These are phyloP conservation scores for Kazachstania viticola DNA, from an alignment of 805 yeast species.

Conservation along the genomic window DNA sequence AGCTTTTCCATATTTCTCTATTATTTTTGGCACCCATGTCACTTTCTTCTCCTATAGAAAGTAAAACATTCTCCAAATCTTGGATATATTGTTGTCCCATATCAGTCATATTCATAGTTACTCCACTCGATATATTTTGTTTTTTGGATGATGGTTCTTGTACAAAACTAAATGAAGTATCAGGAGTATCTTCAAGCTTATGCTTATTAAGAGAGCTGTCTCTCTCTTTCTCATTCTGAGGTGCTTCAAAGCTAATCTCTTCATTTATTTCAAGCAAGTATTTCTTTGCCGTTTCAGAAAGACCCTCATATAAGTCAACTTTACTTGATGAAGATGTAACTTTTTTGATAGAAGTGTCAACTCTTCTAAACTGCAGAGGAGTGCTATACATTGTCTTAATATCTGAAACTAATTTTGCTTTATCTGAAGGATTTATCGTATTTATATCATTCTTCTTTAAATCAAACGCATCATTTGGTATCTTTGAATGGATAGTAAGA, in stretches of 20 bases:
- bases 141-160: slow-evolving; percentile 7
- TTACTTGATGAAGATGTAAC: background rate
- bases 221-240: background rate
- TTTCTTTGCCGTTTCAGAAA: slow-evolving; percentile 17
- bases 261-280: slow-evolving; percentile 5
- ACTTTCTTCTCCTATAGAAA: slow-evolving; percentile 2
- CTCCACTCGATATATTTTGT: slow-evolving; percentile 9
- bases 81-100: slow-evolving; percentile 13
- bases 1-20: slow-evolving; percentile 7
- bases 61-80: slow-evolving; percentile 7
- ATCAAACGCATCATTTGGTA: slow-evolving; percentile 1
- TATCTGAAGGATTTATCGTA: background rate
- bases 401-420: no score
- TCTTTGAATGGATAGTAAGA: slow-evolving; percentile 1
- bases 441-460: background rate
- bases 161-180: slow-evolving; percentile 1
- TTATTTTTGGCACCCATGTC: slow-evolving; percentile 4
- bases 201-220: slow-evolving; percentile 1
- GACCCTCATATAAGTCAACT: slow-evolving; percentile 8
- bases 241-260: background rate
- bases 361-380: no score
- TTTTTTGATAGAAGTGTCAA: no score
- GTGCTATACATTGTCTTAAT: no score
- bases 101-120: slow-evolving; percentile 14
- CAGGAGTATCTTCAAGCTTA: slow-evolving; percentile 3